phyloP scores from a whole-genome alignment of 2,329 filamentous ascomycete genomes.

The Diaporthe sp. region DNA sequence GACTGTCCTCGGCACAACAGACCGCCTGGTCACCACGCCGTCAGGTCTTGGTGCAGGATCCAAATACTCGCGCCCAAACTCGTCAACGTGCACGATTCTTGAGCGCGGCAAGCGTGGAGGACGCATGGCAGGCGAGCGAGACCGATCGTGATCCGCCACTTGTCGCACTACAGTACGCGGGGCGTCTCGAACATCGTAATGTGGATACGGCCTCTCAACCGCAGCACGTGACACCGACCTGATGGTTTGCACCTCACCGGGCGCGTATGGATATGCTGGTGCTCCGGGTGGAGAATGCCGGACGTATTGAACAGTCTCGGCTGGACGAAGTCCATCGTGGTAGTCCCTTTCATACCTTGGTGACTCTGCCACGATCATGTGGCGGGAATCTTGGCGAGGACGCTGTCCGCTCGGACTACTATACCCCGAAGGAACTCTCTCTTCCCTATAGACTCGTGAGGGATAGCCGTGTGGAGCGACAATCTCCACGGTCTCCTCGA shows the following conservation, averaged over 20 bases:
- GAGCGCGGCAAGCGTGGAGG: conserved; percentile 64
- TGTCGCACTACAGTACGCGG: conserved; percentile 60
- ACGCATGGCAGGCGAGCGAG: conserved; percentile 62
- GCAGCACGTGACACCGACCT: conserved; percentile 55
- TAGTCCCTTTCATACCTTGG: conserved; percentile 48
- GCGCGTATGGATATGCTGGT: conserved; percentile 50
- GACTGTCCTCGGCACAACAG: conserved; percentile 56
- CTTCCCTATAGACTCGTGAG: conserved; percentile 46
- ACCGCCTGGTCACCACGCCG: conserved; percentile 57
- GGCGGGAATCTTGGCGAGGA: conserved; percentile 40
- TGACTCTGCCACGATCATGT: conserved; percentile 39
- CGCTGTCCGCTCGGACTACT: conserved; percentile 44
- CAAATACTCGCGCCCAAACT: conserved; percentile 83
- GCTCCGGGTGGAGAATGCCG: conserved; percentile 51
- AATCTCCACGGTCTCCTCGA: conserved; percentile 56
- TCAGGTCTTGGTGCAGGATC: conserved; percentile 58
- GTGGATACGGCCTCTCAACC: conserved; percentile 53
- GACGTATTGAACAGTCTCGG: conserved; percentile 47
- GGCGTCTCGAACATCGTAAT: conserved; percentile 54
- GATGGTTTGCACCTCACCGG: conserved; percentile 50
- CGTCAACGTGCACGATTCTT: conserved; percentile 79
- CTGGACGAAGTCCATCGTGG: conserved; percentile 44
- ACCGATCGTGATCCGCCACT: conserved; percentile 58
- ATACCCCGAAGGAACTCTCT: conserved; percentile 49
- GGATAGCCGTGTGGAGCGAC: conserved; percentile 50